Percentiles rank a stretch among this genome's conserved stretches.
Conservation (phyloP, 139 green algal species). For the Mesotaenium endlicherianum region DNA sequence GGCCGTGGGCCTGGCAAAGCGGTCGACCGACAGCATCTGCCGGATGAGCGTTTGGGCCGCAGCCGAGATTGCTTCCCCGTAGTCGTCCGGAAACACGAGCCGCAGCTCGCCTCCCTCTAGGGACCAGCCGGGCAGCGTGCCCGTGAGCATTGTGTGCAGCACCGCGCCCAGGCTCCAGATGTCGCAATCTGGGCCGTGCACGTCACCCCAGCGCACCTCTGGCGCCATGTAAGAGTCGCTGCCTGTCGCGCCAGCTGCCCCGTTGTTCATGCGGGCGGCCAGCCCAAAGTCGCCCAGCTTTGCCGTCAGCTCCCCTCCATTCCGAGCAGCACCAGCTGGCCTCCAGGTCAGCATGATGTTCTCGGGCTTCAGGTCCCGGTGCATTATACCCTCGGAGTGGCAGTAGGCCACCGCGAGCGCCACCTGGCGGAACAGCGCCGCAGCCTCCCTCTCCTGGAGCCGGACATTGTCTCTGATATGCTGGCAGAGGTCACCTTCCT, state of each 20-base stretch:
- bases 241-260: conserved; percentile 64
- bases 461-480: neutral
- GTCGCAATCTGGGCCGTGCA: conserved; percentile 56
- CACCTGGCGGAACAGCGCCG: neutral
- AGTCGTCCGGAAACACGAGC: conserved; percentile 49
- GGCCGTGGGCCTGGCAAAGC: conserved; percentile 32
- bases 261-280: conserved; percentile 70
- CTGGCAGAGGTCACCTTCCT: neutral
- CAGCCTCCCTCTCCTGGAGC: neutral
- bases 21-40: conserved; percentile 47
- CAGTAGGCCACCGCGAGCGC: neutral
- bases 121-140: too few species aligned
- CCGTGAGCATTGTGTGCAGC: conserved; percentile 63
- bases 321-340: too few species aligned
- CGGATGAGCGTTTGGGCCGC: conserved; percentile 34
- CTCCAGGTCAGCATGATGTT: too few species aligned
- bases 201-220: conserved; percentile 58
- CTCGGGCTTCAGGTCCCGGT: too few species aligned
- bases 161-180: conserved; percentile 68
- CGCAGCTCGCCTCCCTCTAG: too few species aligned
- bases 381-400: conserved; percentile 1
- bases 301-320: too few species aligned
- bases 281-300: conserved; percentile 90
- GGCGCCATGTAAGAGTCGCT: conserved; percentile 72
- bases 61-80: conserved; percentile 29